Evolutionary conservation across 768 basidiomycete species (phyloP), one percentile per base, ranked within the genome.

Genomic region (Mycena vitilis): DNA sequence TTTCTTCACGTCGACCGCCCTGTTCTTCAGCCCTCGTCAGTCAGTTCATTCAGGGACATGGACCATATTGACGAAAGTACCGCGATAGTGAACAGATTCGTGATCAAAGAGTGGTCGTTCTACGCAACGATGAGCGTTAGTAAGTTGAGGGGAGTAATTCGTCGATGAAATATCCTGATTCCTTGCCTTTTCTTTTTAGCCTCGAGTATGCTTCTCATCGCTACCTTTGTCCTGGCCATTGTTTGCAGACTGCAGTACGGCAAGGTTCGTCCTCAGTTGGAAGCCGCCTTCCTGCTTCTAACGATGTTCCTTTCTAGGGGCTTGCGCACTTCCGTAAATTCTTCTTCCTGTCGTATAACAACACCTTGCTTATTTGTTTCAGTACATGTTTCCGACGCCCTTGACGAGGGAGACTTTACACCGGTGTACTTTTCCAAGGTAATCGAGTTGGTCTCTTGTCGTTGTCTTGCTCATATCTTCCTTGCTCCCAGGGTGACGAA

Each of bases 221-320:
- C 77, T 9, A 84, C 85, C 5, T 77, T 81, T n/a, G 65, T 78
- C 37, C 68, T 88, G 12, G 86, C 83, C 9, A 52, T 87, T 51
- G 53, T 84, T n/a, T 88, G 87, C 74, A 80, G 86, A 59, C 64
- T 83, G 36, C 83, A 88, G 70, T 89, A 88, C 72, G 87, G 85
- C 12, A 85, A 82, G 71, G 67, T 68, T 40, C 16, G 67, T 59
- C 55, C 9, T 49, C 4, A 34, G 7, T 11, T 16, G n/a, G 48
- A n/a, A 2, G 2, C 22, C 60, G 5, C 36, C 12, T 5, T 30
- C 1, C 11, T 49, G 22, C n/a, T 22, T n/a, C 37, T 30, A 23
- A 20, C 12, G 37, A 30, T 58, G 5, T 18, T 18, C 37, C 10
- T 22, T 25, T 52, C 25, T 44, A 68, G 67, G 88, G 87, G 2